A percentile compares a stretch with the other conserved stretches of the same genome.
Evolutionary conservation across 257 asterid species (phyloP).

Genomic region (Solanum medicagineum): DNA sequence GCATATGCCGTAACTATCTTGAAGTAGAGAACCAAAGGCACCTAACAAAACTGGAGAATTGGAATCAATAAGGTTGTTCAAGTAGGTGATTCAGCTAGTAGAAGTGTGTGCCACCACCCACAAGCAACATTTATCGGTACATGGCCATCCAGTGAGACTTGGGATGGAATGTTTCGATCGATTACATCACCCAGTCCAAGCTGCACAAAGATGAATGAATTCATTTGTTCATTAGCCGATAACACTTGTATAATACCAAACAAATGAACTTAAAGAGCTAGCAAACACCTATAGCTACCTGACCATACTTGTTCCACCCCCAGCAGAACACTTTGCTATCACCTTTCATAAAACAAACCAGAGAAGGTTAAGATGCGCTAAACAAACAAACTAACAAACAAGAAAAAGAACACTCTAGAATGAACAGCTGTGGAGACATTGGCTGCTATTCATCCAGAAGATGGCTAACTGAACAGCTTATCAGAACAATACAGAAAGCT

Average conservation of each 20-base stretch:
- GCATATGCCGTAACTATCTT: not conserved
- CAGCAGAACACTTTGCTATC: constrained; percentile 82
- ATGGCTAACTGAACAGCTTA: not conserved
- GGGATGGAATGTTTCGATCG: constrained; percentile 66
- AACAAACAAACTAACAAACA: not conserved
- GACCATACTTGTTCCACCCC: constrained; percentile 99
- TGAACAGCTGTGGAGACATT: not conserved
- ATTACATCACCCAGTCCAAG: constrained; percentile 89
- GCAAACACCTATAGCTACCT: constrained; percentile 30
- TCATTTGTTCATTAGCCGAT: not conserved
- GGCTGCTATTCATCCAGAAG: not conserved
- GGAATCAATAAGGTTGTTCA: constrained; percentile 13
- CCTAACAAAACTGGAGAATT: constrained; percentile 59
- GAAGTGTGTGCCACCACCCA: constrained; percentile 99
- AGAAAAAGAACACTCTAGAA: not conserved
- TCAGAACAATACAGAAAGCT: not conserved
- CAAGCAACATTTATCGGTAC: constrained; percentile 57
- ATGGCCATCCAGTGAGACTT: constrained; percentile 48
- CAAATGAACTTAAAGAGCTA: not conserved
- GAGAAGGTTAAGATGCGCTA: not conserved
- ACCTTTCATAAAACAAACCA: constrained; percentile 27
- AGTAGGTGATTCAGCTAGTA: constrained; percentile 52
- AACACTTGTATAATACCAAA: not conserved
- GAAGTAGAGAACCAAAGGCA: not conserved
- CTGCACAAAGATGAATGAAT: constrained; percentile 23